phyloP scores from a whole-genome alignment of 345 rosid species.

The Rhodamnia argentea region DNA sequence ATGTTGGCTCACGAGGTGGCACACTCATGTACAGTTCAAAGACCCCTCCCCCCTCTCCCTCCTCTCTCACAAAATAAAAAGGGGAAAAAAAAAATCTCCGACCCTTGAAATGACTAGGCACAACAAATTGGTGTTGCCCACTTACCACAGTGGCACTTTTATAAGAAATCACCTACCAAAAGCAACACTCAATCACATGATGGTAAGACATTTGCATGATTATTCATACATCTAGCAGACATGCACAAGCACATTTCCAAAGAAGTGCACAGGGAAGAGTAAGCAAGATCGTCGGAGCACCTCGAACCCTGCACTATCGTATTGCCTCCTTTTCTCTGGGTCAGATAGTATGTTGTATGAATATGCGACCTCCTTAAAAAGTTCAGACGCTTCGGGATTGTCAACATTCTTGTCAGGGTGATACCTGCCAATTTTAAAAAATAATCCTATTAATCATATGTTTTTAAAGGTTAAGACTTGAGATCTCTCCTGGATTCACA shows the following conservation, averaged over 20 bases:
- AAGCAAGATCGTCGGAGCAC: slow-evolving; percentile 14
- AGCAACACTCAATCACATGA: neutral
- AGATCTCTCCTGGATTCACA: neutral
- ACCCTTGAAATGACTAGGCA: neutral
- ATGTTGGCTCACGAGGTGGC: neutral
- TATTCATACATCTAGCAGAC: neutral
- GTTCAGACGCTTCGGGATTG: slow-evolving; percentile 95
- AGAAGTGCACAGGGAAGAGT: neutral
- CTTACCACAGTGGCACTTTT: neutral
- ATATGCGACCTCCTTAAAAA: slow-evolving; percentile 95
- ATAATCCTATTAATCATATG: neutral
- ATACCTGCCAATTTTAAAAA: slow-evolving; percentile 40
- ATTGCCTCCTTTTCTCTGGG: slow-evolving; percentile 97
- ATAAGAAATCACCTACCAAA: neutral
- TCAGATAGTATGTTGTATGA: slow-evolving; percentile 96
- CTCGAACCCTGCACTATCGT: slow-evolving; percentile 95
- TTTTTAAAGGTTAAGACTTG: neutral
- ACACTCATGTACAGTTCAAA: neutral
- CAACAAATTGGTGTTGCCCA: neutral
- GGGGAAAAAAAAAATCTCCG: neutral
- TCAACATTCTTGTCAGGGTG: slow-evolving; percentile 97
- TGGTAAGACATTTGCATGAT: neutral
- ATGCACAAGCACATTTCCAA: neutral
- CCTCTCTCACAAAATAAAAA: neutral
- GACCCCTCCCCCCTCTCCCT: neutral